Evolutionary conservation across 352 stramenopile species (phyloP).

Genomic region (Phytopythium delawarense): DNA sequence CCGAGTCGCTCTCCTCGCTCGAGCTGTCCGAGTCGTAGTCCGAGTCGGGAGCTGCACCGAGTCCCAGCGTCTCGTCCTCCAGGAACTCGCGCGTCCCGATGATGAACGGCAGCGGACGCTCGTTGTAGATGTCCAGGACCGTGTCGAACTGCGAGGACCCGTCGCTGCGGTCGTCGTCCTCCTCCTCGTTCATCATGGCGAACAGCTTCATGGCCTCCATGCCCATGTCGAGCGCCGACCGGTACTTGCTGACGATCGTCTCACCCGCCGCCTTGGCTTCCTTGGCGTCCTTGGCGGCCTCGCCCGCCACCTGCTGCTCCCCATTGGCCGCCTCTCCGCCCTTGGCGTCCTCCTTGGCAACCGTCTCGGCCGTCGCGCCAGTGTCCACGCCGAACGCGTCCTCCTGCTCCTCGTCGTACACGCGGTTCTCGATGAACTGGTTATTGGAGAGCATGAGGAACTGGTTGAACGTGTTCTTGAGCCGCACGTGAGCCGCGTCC

Average conservation of each 20-base stretch:
- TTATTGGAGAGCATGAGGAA: constrained; percentile 87
- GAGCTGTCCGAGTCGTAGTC: constrained; percentile 30
- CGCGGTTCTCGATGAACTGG: constrained; percentile 88
- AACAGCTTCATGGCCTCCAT: constrained; percentile 85
- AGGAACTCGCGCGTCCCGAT: constrained; percentile 85
- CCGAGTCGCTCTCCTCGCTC: constrained; percentile 50
- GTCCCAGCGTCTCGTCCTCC: constrained; percentile 77
- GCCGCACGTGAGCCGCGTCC: constrained; percentile 63
- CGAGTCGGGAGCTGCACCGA: constrained; percentile 65
- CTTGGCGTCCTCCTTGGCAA: constrained; percentile 12
- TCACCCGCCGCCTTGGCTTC: constrained; percentile 30
- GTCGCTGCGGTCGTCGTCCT: constrained; percentile 43
- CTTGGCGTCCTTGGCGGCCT: constrained; percentile 12
- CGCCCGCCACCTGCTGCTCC: constrained; percentile 1
- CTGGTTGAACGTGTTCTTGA: constrained; percentile 85
- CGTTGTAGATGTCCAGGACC: constrained; percentile 87
- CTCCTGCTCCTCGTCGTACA: constrained; percentile 86
- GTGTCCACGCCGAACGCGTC: constrained; percentile 47
- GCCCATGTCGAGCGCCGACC: constrained; percentile 70
- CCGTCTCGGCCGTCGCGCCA: neutral
- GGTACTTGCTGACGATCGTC: constrained; percentile 71
- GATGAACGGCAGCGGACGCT: constrained; percentile 82
- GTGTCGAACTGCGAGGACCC: constrained; percentile 58
- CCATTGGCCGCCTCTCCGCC: constrained; percentile 14
- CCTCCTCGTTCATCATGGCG: constrained; percentile 69